Percentiles rank a stretch among this genome's conserved stretches.
Evolutionary conservation across 768 basidiomycete genomes (phyloP).

Genomic region (Hysterangium stoloniferum): DNA sequence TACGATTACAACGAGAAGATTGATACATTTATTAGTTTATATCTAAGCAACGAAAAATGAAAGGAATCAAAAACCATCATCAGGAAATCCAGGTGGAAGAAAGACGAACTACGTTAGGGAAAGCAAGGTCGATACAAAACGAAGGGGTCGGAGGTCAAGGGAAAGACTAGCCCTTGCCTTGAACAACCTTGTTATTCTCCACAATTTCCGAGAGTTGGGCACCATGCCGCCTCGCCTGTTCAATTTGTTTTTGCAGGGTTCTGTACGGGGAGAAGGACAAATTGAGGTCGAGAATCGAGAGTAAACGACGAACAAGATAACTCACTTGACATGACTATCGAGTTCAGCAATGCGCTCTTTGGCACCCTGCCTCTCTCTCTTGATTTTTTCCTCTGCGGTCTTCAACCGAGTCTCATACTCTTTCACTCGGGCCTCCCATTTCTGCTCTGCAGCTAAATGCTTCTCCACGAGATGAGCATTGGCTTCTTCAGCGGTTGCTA

Average conservation of each 20-base stretch:
- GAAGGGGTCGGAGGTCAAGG: no score
- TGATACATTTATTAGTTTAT: no score
- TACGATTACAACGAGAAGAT: no score
- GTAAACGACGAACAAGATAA: conserved; percentile 13
- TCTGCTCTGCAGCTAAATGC: conserved; percentile 63
- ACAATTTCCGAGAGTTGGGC: conserved; percentile 26
- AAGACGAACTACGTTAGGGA: no score
- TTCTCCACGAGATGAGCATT: conserved; percentile 67
- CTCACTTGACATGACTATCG: conserved; percentile 62
- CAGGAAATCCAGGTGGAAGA: no score
- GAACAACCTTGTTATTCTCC: conserved; percentile 18
- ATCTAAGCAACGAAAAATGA: no score
- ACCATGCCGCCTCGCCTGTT: conserved; percentile 68
- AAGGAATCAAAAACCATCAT: no score
- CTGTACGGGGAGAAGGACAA: no score
- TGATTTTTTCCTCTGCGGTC: conserved; percentile 84
- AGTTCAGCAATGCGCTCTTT: conserved; percentile 78
- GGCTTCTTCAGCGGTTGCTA: conserved; percentile 78
- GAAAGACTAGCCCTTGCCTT: no score
- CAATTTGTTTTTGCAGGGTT: conserved; percentile 68
- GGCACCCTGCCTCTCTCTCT: conserved; percentile 87
- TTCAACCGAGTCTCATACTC: conserved; percentile 81
- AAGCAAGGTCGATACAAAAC: no score
- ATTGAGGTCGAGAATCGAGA: conserved; percentile 5
- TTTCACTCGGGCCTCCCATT: conserved; percentile 93